Percentiles rank a stretch among this genome's conserved stretches.
These are phyloP conservation scores for Paracorniculantispora psalliotae DNA, from an alignment of 2,329 filamentous ascomycete species.

Conservation along the genomic window DNA sequence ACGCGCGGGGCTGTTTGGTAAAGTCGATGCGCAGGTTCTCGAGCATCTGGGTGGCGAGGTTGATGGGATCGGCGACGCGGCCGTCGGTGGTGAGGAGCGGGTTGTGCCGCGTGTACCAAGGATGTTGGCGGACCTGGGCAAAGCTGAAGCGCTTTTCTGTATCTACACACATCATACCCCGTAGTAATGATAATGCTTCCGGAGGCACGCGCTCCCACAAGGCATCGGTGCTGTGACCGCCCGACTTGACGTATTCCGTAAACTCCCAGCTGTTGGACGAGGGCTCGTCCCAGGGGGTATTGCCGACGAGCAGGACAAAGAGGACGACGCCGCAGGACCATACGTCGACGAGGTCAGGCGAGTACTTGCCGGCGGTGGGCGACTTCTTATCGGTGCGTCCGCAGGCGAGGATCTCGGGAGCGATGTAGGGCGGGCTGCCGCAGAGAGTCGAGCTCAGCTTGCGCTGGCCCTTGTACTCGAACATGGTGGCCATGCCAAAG, in stretches of 20 bases:
- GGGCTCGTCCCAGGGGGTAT: constrained; percentile 96
- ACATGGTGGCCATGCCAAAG: constrained; percentile 92
- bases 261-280: constrained; percentile 84
- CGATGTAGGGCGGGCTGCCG: constrained; percentile 94
- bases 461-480: constrained; percentile 77
- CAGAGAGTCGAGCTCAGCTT: constrained; percentile 87
- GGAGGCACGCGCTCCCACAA: constrained; percentile 76
- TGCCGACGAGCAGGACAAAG: constrained; percentile 90
- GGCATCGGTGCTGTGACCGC: constrained; percentile 77
- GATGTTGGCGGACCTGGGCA: constrained; percentile 79
- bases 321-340: constrained; percentile 99
- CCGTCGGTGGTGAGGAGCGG: constrained; percentile 70
- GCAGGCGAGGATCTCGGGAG: constrained; percentile 75
- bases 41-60: constrained; percentile 91
- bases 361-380: constrained; percentile 55
- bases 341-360: constrained; percentile 79
- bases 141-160: constrained; percentile 74
- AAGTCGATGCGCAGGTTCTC: constrained; percentile 88
- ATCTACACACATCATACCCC: constrained; percentile 89
- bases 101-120: constrained; percentile 88
- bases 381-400: constrained; percentile 42
- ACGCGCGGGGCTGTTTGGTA: constrained; percentile 57
- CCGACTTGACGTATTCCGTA: constrained; percentile 74
- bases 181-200: constrained; percentile 72
- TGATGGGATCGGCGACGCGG: constrained; percentile 69